These are phyloP conservation scores for Harringtonia lauricola DNA, from an alignment of 2,329 filamentous ascomycete species.

Conservation along the genomic window DNA sequence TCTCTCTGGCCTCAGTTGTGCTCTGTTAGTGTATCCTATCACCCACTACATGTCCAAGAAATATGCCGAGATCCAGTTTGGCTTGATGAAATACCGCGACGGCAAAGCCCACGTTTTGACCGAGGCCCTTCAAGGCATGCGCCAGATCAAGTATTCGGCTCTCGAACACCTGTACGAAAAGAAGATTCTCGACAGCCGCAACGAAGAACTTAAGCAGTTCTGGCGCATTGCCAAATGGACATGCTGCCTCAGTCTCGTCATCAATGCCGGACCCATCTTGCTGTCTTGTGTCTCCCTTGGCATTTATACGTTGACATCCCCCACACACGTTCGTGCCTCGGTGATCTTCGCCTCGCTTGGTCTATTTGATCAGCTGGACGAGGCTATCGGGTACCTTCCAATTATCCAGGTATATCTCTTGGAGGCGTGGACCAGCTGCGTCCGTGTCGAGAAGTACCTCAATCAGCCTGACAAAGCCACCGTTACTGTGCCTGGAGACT, in stretches of 20 bases:
- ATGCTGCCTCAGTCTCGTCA: conserved; percentile 18
- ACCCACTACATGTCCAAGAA: conserved; percentile 19
- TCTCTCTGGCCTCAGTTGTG: conserved; percentile 18
- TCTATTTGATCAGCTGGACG: conserved; percentile 23
- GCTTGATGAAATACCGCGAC: conserved; percentile 24
- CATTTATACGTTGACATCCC: conserved; percentile 21
- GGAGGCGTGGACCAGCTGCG: conserved; percentile 24
- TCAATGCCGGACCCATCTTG: conserved; percentile 21
- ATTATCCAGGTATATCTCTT: conserved; percentile 22
- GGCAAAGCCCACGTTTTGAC: conserved; percentile 23
- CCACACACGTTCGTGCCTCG: conserved; percentile 20
- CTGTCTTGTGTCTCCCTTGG: conserved; percentile 21
- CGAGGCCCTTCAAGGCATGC: conserved; percentile 25
- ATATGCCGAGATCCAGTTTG: conserved; percentile 20
- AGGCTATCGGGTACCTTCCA: conserved; percentile 20
- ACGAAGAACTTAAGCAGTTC: conserved; percentile 23
- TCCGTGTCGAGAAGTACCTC: conserved; percentile 22
- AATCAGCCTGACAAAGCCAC: conserved; percentile 18
- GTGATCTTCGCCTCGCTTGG: conserved; percentile 24
- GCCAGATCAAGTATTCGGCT: conserved; percentile 26
- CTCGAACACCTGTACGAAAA: conserved; percentile 23
- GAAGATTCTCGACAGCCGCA: conserved; percentile 22
- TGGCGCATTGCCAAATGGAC: conserved; percentile 21
- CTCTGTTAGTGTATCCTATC: conserved; percentile 17
- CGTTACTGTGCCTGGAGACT: conserved; percentile 15